Base-by-base conservation (phyloP, 495 filamentous ascomycete species). In the Penicillium silybi region DNA sequence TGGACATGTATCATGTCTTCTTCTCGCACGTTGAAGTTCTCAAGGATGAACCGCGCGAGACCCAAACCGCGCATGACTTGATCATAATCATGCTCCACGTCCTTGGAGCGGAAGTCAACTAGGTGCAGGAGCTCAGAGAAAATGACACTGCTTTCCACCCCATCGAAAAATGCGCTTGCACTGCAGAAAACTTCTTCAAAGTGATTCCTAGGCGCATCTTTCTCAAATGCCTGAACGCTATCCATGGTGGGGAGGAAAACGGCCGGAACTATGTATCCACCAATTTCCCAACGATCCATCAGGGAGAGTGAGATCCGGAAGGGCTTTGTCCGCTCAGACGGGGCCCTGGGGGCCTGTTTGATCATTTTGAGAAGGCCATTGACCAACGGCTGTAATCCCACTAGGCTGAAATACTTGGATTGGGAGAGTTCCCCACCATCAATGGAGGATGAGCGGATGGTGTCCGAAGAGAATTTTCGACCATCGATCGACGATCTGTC, bases 211-310 rank as follows among this genome's bases (percentile, higher is more conserved):
- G 48, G 70, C 50, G 40, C 85, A 73, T 48, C 70, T 64, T 38
- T 64, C 63, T 91, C 83, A 69, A 89, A 97, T 16, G 70, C 64
- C 54, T 85, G 82, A 40, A 95, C 81, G 53, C 82, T 92, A 62
- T 85, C 72, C 51, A 97, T 80, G n/a, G 90, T 83, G 10, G 91
- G 88, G 2, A 95, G 71, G 61, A 99, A 97, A 10, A 97, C 81
- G 25, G 87, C 83, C 0, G 92, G 88, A 6, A 96, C 85, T 44
- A 99, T 84, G 19, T 91, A 73, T 10, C 88, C 90, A 17, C 93
- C 93, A 59, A 99, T 89, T 62, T 99, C 95, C 91, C 89, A 96
- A 25, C 89, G 82, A 72, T 99, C 93, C 95, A 97, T 96, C 46
- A 99, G 71, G 15, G 95, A 96, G 5, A 97, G 74, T 47, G 89